Evolutionary conservation across 1,284 basidiomycete species (phyloP).

Genomic region (Trametes polyzona): DNA sequence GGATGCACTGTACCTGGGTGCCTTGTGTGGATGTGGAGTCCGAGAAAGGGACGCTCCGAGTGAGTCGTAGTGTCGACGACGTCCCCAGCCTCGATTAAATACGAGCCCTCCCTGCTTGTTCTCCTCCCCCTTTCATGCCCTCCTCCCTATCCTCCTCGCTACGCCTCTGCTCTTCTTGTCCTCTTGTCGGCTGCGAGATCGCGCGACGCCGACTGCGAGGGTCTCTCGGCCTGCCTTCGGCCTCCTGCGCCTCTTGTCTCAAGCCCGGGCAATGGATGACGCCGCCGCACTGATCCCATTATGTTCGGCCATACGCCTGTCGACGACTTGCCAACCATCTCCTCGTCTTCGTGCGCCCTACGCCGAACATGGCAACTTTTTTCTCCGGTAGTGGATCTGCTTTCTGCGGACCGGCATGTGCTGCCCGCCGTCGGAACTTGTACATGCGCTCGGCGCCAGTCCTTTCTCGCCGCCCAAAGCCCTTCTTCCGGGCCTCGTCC

Average conservation of each 20-base stretch:
- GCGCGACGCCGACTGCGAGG: neutral
- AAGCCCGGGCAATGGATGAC: neutral
- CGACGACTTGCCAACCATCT: neutral
- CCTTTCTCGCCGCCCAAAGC: neutral
- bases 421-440: neutral
- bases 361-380: neutral
- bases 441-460: neutral
- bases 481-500: neutral
- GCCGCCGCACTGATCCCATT: conserved; percentile 6
- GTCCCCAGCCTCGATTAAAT: neutral
- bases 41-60: neutral
- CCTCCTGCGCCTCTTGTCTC: neutral
- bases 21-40: neutral
- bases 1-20: too few relatives aligned
- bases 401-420: neutral
- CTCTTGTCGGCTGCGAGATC: neutral
- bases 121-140: neutral
- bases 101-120: neutral
- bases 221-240: neutral
- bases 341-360: neutral
- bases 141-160: neutral
- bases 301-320: neutral
- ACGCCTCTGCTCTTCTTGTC: neutral
- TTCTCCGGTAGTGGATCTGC: neutral
- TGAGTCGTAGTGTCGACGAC: neutral